A percentile compares a stretch with the other conserved stretches of the same genome.
Conservation (phyloP, 305 asterid species). For the Solanum chacoense region DNA sequence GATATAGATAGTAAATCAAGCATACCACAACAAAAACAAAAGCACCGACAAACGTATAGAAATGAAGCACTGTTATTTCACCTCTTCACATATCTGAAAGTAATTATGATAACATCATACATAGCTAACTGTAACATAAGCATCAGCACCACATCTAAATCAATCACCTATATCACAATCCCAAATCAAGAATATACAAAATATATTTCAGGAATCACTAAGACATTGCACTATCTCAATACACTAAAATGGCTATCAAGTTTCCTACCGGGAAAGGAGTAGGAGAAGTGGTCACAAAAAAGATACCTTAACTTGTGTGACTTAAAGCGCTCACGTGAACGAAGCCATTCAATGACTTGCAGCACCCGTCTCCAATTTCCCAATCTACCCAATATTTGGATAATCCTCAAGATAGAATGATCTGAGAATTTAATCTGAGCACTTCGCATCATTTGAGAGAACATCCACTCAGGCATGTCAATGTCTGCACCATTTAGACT, state of each 20-base stretch:
- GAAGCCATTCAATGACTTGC: conserved; percentile 93
- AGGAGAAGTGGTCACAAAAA: background rate
- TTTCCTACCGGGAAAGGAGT: background rate
- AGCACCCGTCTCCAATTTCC: conserved; percentile 94
- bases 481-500: conserved; percentile 98
- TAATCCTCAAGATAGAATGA: conserved; percentile 69
- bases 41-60: background rate
- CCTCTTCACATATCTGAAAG: background rate
- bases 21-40: background rate
- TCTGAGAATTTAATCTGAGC: conserved; percentile 81
- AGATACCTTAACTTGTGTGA: conserved; percentile 63
- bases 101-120: background rate
- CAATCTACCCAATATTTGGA: conserved; percentile 77
- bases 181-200: background rate
- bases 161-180: background rate
- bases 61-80: background rate
- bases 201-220: background rate
- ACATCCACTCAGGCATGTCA: conserved; percentile 94
- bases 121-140: background rate
- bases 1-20: background rate
- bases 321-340: conserved; percentile 73
- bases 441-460: conserved; percentile 77
- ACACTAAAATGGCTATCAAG: background rate
- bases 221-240: background rate
- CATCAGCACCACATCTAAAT: background rate